These are phyloP conservation scores for Eudorina sp. DNA, from an alignment of 139 green algal species.

Conservation along the genomic window DNA sequence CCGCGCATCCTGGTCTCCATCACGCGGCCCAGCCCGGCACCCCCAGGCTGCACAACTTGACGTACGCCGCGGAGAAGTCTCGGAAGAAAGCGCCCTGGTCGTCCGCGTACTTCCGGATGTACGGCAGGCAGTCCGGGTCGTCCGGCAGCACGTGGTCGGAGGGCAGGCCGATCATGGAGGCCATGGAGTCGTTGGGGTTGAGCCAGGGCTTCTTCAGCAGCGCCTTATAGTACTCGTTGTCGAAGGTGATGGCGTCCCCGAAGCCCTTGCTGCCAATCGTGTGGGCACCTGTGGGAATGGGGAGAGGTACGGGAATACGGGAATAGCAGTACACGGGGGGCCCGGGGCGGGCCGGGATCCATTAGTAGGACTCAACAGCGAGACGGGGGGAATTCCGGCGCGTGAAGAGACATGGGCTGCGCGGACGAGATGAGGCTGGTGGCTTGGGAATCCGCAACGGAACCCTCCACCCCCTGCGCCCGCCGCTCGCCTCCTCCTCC, in stretches of 20 bases:
- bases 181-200: constrained; percentile 70
- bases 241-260: constrained; percentile 91
- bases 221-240: constrained; percentile 92
- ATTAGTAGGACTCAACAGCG: too few species aligned
- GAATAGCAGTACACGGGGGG: too few species aligned
- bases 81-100: constrained; percentile 77
- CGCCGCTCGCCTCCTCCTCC: neutral
- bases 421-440: too few species aligned
- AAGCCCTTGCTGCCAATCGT: constrained; percentile 90
- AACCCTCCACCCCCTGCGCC: too few species aligned
- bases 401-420: too few species aligned
- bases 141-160: constrained; percentile 91
- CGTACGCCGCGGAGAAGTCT: constrained; percentile 82
- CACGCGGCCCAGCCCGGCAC: constrained; percentile 5
- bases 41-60: constrained; percentile 72
- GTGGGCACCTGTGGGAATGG: constrained; percentile 19
- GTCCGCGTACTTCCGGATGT: constrained; percentile 70
- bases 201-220: constrained; percentile 84
- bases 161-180: constrained; percentile 84
- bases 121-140: constrained; percentile 61
- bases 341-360: too few species aligned
- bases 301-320: too few species aligned
- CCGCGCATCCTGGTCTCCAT: too few species aligned
- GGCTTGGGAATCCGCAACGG: too few species aligned
- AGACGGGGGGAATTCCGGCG: too few species aligned